These are phyloP conservation scores for Achaetomium macrosporum DNA, from an alignment of 2,329 filamentous ascomycete genomes.

Conservation along the genomic window DNA sequence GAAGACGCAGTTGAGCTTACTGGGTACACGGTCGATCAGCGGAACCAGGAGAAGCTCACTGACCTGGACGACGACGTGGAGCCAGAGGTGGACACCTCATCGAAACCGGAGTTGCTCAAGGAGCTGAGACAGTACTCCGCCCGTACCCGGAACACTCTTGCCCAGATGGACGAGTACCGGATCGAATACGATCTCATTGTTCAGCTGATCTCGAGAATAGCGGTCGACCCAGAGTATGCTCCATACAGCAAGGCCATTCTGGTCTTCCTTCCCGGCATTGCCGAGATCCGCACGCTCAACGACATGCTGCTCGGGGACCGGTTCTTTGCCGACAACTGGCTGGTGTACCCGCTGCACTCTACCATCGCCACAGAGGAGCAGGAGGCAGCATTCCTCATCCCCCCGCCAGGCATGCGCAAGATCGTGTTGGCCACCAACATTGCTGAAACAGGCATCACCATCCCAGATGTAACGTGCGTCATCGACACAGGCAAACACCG, in stretches of 20 bases:
- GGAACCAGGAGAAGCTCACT: slow-evolving; percentile 48
- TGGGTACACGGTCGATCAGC: slow-evolving; percentile 57
- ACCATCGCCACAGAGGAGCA: slow-evolving; percentile 95
- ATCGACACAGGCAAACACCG: slow-evolving; percentile 96
- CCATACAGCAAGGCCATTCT: slow-evolving; percentile 83
- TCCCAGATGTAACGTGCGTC: slow-evolving; percentile 94
- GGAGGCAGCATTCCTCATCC: slow-evolving; percentile 83
- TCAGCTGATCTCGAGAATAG: slow-evolving; percentile 70
- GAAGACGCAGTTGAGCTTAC: slow-evolving; percentile 91
- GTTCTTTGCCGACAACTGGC: slow-evolving; percentile 70
- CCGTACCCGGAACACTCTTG: slow-evolving; percentile 67
- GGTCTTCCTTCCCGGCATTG: slow-evolving; percentile 92
- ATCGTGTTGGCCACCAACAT: slow-evolving; percentile 98
- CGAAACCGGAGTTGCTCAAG: slow-evolving; percentile 53
- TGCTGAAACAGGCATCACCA: slow-evolving; percentile 96
- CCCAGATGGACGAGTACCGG: slow-evolving; percentile 80
- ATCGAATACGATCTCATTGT: slow-evolving; percentile 86
- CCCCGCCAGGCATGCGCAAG: slow-evolving; percentile 76
- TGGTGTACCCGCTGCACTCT: slow-evolving; percentile 85
- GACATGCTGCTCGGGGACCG: slow-evolving; percentile 75
- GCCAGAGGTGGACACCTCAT: slow-evolving; percentile 46
- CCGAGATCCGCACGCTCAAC: slow-evolving; percentile 83
- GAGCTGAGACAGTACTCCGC: slow-evolving; percentile 67
- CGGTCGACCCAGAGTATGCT: slow-evolving; percentile 58
- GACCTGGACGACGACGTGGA: slow-evolving; percentile 59